Base-by-base conservation (phyloP, 1,284 basidiomycete genomes). In the Singerocomus rubriflavus region DNA sequence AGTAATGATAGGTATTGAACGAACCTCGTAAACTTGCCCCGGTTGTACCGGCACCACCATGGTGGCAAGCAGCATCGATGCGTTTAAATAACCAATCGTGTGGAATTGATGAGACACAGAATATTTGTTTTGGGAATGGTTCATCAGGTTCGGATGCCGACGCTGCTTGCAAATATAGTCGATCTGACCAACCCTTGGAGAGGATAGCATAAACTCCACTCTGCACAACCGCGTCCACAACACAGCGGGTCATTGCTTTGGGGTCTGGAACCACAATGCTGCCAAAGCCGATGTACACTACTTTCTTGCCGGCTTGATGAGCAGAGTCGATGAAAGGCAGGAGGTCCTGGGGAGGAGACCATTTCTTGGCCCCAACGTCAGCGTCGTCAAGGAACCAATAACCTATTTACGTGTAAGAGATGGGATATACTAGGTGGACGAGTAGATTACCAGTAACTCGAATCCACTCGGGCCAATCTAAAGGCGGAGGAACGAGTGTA, bases 381-480 rank as follows among this genome's bases (percentile, higher is more conserved):
- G 93, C 91, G 56, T 93, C 90, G 55, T 95, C 84, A 42, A 97
- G 77, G 78, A 93, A 94, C 94, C 94, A 98, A 70, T 96, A 97
- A 6, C 93, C 91, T 90, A 51, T 14, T 32, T 17, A 30, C 33
- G 26, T 9, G 26, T 57, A 46, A 62, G 55, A 42, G 44, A 56
- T 43, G 34, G 46, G 48, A 43, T 48, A 17, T 12, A 41, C n/a
- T 26, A 35, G 27, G 21, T 30, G 31, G 40, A 32, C 39, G 45
- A 35, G 50, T 10, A 37, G 46, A 47, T 55, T 60, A 87, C 91
- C 95, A 46, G 93, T 96, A 1, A 98, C 85, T 46, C 92, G 88
- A 55, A 98, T 97, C 92, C 95, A 98, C 68, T 98, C 96, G 7
- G 93, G 92, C 96, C 96, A 99, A 68, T 99, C 96, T 48, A 97